Evolutionary conservation across 108 stramenopile species (phyloP).

Genomic region (Cylindrotheca closterium): DNA sequence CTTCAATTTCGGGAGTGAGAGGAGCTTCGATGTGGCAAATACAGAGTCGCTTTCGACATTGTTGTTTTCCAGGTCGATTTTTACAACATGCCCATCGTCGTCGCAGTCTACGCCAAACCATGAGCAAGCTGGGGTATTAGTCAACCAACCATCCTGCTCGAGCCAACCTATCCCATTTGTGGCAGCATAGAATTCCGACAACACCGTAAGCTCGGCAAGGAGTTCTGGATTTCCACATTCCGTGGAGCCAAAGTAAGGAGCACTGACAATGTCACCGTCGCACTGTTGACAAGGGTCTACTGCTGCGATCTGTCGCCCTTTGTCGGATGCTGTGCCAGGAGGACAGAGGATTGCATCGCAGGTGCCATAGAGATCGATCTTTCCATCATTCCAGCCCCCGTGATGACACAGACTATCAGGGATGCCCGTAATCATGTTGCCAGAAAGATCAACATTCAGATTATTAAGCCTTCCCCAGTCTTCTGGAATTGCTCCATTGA

Average conservation of each 20-base stretch:
- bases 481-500: slow-evolving; percentile 16
- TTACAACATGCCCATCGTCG: slow-evolving; percentile 41
- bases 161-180: slow-evolving; percentile 53
- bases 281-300: slow-evolving; percentile 38
- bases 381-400: slow-evolving; percentile 52
- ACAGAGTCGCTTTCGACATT: neutral
- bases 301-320: slow-evolving; percentile 43
- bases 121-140: slow-evolving; percentile 32
- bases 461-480: slow-evolving; percentile 26
- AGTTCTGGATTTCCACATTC: slow-evolving; percentile 20
- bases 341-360: slow-evolving; percentile 78
- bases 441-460: slow-evolving; percentile 44
- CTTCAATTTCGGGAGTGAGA: slow-evolving; percentile 9
- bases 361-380: slow-evolving; percentile 16
- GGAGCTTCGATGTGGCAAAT: neutral
- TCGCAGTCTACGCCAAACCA: slow-evolving; percentile 67
- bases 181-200: slow-evolving; percentile 59
- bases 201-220: slow-evolving; percentile 32
- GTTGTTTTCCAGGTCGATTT: slow-evolving; percentile 62
- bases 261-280: slow-evolving; percentile 34
- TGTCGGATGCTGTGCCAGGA: slow-evolving; percentile 49
- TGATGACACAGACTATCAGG: slow-evolving; percentile 50
- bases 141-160: slow-evolving; percentile 17
- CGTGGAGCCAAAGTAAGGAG: slow-evolving; percentile 43
- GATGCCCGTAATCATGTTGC: slow-evolving; percentile 54